Base-by-base conservation (phyloP, 2,329 filamentous ascomycete species). In the Scedosporium apiospermum region DNA sequence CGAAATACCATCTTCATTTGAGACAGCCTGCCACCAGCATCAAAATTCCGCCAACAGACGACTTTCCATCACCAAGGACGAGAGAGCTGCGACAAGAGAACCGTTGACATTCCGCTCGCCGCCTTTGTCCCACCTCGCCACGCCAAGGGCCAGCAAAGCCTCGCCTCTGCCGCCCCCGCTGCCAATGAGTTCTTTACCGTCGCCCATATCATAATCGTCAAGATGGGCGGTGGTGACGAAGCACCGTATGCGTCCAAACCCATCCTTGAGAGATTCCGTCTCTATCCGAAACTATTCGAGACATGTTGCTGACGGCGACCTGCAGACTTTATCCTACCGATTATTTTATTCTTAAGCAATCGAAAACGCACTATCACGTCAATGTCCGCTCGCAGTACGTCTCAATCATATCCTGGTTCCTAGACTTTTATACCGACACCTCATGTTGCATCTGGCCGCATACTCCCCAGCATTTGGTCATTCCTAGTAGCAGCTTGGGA, bases 341-440 rank as follows among this genome's bases (percentile, higher is more conserved):
- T 67, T 77, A 79, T 69, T 78, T 91, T 65, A 81, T 91, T 65
- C 80, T 84, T 61, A 77, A 79, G 64, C 78, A 76, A 58, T 81
- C 82, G 65, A 83, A 86, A 70, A 87, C 82, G 67, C 88, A 88
- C 72, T 91, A 88, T 71, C 84, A 84, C 57, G 82, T 87, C 65
- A 81, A 80, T 55, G 87, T 91, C 68, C 81, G 82, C 60, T 86
- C 86, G 59, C 83, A 84, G 85, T 89, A 76, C 67, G 83, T 76
- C 55, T 60, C 60, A 14, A 58, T 46, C 21, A 16, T 7, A 30
- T 16, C 38, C 9, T 34, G n/a, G 9, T 3, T 42, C 18, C 27
- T 44, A 23, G 12, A 30, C 4, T 61, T 62, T 55, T 55, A n/a
- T 65, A 58, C 23, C 34, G 68, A 77, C 75, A 64, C 75, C 78